Percentiles rank a stretch among this genome's conserved stretches.
Conservation (phyloP, 305 asterid species). For the Solanum hybrid region DNA sequence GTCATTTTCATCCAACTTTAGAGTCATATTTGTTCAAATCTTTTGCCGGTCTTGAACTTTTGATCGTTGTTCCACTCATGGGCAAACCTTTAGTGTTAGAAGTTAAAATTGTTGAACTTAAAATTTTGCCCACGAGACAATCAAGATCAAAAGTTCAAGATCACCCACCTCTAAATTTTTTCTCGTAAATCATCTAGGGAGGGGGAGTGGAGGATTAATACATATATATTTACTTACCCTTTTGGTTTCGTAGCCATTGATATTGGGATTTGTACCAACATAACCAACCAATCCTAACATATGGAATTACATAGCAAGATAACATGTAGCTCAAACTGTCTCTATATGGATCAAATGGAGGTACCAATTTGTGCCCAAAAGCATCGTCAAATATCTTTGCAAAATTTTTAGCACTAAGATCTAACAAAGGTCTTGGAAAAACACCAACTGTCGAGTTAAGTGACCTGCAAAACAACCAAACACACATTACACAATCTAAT, state of each 20-base stretch:
- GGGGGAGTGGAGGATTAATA: too few relatives aligned
- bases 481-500: not conserved
- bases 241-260: conserved; percentile 20
- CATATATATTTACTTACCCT: conserved; percentile 1
- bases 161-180: too few relatives aligned
- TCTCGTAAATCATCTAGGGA: too few relatives aligned
- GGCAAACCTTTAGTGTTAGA: too few relatives aligned
- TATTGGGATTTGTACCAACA: conserved; percentile 32
- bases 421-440: conserved; percentile 43
- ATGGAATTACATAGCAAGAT: conserved; percentile 28
- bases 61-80: too few relatives aligned
- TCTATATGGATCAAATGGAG: conserved; percentile 38
- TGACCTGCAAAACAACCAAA: conserved; percentile 34
- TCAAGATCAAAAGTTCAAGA: too few relatives aligned
- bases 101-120: too few relatives aligned
- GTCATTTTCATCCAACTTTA: not conserved
- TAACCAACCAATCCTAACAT: conserved; percentile 28
- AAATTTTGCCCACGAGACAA: too few relatives aligned
- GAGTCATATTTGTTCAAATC: not conserved
- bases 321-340: conserved; percentile 36
- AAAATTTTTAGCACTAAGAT: conserved; percentile 27
- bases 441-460: conserved; percentile 44
- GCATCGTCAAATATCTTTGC: conserved; percentile 30
- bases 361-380: conserved; percentile 28
- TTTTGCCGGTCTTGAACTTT: too few relatives aligned